A percentile compares a stretch with the other conserved stretches of the same genome.
Evolutionary conservation across 2,329 filamentous ascomycete species (phyloP).

Genomic region (Sclerotinia glacialis): DNA sequence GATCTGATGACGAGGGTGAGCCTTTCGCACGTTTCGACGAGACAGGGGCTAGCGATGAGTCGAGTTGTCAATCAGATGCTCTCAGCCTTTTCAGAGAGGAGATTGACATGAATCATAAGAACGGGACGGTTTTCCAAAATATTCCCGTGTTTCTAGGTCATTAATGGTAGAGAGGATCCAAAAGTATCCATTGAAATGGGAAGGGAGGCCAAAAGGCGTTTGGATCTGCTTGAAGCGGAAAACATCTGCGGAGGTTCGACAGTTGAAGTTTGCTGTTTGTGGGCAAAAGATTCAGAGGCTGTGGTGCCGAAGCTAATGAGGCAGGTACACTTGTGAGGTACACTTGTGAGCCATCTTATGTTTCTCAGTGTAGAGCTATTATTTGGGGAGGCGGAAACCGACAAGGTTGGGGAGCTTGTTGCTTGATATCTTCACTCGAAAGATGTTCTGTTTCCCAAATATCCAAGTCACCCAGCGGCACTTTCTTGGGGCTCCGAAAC

Average conservation of each 20-base stretch:
- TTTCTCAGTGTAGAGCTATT: neutral
- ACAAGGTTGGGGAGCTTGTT: neutral
- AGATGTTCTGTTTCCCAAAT: neutral
- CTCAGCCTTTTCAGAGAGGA: conserved; percentile 25
- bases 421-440: neutral
- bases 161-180: conserved; percentile 48
- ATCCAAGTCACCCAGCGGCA: neutral
- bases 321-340: neutral
- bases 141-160: conserved; percentile 48
- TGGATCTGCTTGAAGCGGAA: conserved; percentile 38
- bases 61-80: conserved; percentile 2
- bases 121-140: conserved; percentile 16
- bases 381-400: neutral
- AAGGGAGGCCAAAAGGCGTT: conserved; percentile 37
- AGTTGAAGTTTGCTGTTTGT: neutral
- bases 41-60: conserved; percentile 1
- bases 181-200: conserved; percentile 44
- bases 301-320: neutral
- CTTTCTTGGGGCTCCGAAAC: neutral
- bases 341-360: too few relatives aligned
- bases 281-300: neutral
- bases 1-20: neutral
- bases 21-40: conserved; percentile 24
- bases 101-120: conserved; percentile 24
- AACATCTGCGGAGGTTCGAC: neutral